Evolutionary conservation across 2,329 filamentous ascomycete genomes (phyloP).

Genomic region (Claviceps spartinae): DNA sequence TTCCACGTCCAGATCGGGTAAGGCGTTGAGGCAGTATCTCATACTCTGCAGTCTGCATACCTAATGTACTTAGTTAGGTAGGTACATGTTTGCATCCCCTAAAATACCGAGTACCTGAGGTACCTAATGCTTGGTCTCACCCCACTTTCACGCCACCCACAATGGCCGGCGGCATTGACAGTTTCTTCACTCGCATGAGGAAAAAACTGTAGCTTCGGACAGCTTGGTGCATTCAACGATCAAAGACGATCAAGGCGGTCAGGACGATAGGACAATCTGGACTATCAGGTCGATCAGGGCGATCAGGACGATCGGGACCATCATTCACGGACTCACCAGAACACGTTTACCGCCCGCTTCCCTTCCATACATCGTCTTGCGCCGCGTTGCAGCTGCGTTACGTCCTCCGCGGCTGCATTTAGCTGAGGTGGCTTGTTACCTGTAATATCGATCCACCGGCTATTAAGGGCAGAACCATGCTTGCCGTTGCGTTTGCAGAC

Average conservation of each 20-base stretch:
- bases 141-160: constrained; percentile 1
- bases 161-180: neutral
- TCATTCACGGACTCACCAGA: neutral
- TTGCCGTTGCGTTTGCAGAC: constrained; percentile 11
- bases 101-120: too few relatives aligned
- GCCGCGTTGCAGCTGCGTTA: too few relatives aligned
- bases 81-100: too few relatives aligned
- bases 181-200: neutral
- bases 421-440: too few relatives aligned
- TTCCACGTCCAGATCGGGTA: too few relatives aligned
- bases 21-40: too few relatives aligned
- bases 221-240: neutral
- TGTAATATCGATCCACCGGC: too few relatives aligned
- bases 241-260: neutral
- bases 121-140: neutral
- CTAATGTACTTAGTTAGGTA: too few relatives aligned
- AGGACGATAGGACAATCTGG: neutral
- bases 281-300: neutral
- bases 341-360: neutral
- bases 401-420: too few relatives aligned
- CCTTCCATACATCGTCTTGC: neutral
- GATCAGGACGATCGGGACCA: neutral
- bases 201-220: neutral
- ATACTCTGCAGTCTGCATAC: too few relatives aligned
- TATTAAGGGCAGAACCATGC: constrained; percentile 2